Evolutionary conservation across 805 yeast genomes (phyloP), one percentile per base, ranked within the genome.

Genomic region (Saturnispora saitoi): DNA sequence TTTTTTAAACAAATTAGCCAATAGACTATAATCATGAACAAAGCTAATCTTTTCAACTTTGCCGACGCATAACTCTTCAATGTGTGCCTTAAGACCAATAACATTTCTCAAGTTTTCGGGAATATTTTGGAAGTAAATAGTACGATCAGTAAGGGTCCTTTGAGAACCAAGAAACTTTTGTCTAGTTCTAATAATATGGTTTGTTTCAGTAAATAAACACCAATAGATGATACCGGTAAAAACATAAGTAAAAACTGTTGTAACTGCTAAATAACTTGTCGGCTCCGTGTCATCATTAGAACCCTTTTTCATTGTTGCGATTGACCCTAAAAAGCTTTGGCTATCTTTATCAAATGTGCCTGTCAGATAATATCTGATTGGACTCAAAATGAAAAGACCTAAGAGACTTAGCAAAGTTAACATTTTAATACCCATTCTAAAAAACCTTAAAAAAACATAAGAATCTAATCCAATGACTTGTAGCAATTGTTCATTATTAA

Each of bases 381-480:
- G 84, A 12, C 78, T 71, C 15, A 79, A 67, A 9, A 79, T 65
- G 15, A 69, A 57, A 14, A 77, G 45, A 10, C 82, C 80, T 30
- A 77, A 63, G 0, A 75, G 32, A 4, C 77, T 67, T 53, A 76
- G 67, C 2, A 68, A 61, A 3, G 69, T 58, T 42, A 78, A 62
- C 5, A 73, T 68, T 50, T 67, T 68, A 42, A 78, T 76, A 45
- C 76, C 69, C 80, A 78, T 74, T 51, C 72, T 72, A 65, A 78
- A 78, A 58, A 78, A 77, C n/a, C 77, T 73, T 9, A 78, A 62
- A 50, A 76, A 77, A 40, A 78, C 83, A 55, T 74, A 76, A 0
- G 81, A 77, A 59, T 78, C 83, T 22, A 78, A 60, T 0, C 83
- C 83, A 4, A 81, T 80, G 42, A 76, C 72, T 39, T 76, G 76